Evolutionary conservation across 768 basidiomycete genomes (phyloP).

Genomic region (Panus rudis): DNA sequence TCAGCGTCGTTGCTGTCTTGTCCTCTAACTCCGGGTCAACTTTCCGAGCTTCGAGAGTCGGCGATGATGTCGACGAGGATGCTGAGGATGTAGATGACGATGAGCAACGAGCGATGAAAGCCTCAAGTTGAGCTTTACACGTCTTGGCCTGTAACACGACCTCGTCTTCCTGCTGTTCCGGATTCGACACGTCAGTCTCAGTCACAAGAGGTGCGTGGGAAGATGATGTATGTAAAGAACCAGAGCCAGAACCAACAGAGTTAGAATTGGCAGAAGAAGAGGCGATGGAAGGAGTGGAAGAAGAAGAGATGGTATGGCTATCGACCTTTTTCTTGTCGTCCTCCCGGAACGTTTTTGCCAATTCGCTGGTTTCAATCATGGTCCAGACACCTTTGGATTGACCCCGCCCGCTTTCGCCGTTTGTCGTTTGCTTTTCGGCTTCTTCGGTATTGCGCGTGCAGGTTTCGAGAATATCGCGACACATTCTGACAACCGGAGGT

Average conservation of each 20-base stretch:
- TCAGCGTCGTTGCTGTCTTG: constrained; percentile 45
- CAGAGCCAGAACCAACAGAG: constrained; percentile 14
- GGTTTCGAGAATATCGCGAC: constrained; percentile 81
- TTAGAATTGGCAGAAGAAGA: too few species aligned
- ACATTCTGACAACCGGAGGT: constrained; percentile 41
- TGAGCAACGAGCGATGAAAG: constrained; percentile 15
- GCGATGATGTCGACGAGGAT: constrained; percentile 2
- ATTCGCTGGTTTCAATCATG: constrained; percentile 79
- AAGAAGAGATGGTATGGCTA: constrained; percentile 6
- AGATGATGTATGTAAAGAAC: constrained; percentile 11
- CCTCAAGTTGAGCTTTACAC: constrained; percentile 24
- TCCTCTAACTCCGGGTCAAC: constrained; percentile 35
- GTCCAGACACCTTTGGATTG: constrained; percentile 68
- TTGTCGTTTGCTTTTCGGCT: constrained; percentile 41
- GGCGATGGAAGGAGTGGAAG: neutral
- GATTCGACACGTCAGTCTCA: constrained; percentile 17
- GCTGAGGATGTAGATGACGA: constrained; percentile 15
- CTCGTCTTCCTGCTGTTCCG: constrained; percentile 34
- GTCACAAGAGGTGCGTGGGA: too few species aligned
- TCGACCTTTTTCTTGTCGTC: constrained; percentile 51
- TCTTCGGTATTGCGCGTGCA: constrained; percentile 94
- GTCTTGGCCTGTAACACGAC: constrained; percentile 39
- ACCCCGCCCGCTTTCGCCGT: constrained; percentile 42
- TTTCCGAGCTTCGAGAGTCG: too few species aligned
- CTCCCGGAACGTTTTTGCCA: constrained; percentile 62